Percentiles rank a stretch among this genome's conserved stretches.
phyloP scores from a whole-genome alignment of 257 asterid genomes.

The Ophiorrhiza pumila region DNA sequence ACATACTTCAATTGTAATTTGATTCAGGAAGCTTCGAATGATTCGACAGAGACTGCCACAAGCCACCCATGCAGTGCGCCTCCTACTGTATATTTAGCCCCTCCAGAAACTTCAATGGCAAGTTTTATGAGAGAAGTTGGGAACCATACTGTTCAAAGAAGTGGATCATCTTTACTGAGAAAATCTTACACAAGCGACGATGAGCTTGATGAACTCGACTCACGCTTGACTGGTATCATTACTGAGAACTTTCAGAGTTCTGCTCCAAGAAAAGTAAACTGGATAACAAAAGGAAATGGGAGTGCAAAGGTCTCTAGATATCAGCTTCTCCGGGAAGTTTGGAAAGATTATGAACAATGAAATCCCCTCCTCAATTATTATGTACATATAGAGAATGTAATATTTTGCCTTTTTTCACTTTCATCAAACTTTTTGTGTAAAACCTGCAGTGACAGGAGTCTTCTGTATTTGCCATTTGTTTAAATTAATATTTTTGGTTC shows the following conservation, averaged over 20 bases:
- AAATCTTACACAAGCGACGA: conserved; percentile 77
- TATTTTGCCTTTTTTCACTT: not conserved
- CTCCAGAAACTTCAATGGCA: conserved; percentile 52
- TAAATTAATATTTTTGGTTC: not conserved
- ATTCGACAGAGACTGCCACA: conserved; percentile 28
- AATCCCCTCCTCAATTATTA: not conserved
- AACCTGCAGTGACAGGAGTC: not conserved
- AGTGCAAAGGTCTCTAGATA: conserved; percentile 53
- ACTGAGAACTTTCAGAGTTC: conserved; percentile 46
- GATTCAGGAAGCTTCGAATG: conserved; percentile 42
- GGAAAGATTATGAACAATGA: conserved; percentile 41
- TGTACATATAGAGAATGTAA: not conserved
- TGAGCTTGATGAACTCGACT: conserved; percentile 72
- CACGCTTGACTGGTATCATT: conserved; percentile 61
- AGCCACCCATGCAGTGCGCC: conserved; percentile 55
- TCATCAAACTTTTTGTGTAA: not conserved
- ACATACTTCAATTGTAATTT: conserved; percentile 8
- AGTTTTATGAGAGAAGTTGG: conserved; percentile 54
- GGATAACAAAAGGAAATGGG: conserved; percentile 53
- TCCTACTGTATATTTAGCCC: conserved; percentile 57
- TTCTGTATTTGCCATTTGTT: not conserved
- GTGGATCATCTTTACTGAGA: conserved; percentile 48
- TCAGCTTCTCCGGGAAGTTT: conserved; percentile 62
- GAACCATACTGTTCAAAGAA: conserved; percentile 41
- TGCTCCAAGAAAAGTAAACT: conserved; percentile 43